phyloP scores from a whole-genome alignment of 2,329 filamentous ascomycete species.

The Cladosporium sp. region DNA sequence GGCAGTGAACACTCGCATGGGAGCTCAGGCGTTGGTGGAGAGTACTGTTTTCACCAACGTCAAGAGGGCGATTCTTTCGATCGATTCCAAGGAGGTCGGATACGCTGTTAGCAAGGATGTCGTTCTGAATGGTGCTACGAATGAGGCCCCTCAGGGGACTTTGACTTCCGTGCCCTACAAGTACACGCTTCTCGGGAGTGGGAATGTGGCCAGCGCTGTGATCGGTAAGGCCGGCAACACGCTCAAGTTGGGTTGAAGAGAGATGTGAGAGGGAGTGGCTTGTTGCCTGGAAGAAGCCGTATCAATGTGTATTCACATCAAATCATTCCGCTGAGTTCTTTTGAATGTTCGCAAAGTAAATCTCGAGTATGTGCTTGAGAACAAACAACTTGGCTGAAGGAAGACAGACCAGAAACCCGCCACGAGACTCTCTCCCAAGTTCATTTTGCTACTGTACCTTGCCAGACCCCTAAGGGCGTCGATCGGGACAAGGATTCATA shows the following conservation, averaged over 20 bases:
- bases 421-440: too few relatives aligned
- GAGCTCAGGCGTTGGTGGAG: constrained; percentile 42
- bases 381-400: too few relatives aligned
- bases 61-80: constrained; percentile 34
- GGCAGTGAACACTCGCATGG: constrained; percentile 39
- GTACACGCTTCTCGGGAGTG: constrained; percentile 29
- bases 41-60: constrained; percentile 34
- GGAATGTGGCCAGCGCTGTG: constrained; percentile 35
- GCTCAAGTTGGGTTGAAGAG: constrained; percentile 26
- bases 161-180: constrained; percentile 33
- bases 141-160: constrained; percentile 31
- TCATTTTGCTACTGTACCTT: too few relatives aligned
- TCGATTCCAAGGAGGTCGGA: constrained; percentile 29
- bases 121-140: constrained; percentile 33
- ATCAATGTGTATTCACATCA: too few relatives aligned
- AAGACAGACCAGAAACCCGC: too few relatives aligned
- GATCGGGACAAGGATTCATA: too few relatives aligned
- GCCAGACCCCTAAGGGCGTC: too few relatives aligned
- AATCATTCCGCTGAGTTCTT: too few relatives aligned
- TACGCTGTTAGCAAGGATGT: constrained; percentile 36
- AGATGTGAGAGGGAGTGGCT: not conserved
- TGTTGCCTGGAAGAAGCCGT: not conserved
- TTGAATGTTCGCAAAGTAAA: too few relatives aligned
- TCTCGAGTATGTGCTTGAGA: too few relatives aligned
- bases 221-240: constrained; percentile 38